Evolutionary conservation across 2,329 filamentous ascomycete species (phyloP).

Genomic region (Aspergillus ruber): DNA sequence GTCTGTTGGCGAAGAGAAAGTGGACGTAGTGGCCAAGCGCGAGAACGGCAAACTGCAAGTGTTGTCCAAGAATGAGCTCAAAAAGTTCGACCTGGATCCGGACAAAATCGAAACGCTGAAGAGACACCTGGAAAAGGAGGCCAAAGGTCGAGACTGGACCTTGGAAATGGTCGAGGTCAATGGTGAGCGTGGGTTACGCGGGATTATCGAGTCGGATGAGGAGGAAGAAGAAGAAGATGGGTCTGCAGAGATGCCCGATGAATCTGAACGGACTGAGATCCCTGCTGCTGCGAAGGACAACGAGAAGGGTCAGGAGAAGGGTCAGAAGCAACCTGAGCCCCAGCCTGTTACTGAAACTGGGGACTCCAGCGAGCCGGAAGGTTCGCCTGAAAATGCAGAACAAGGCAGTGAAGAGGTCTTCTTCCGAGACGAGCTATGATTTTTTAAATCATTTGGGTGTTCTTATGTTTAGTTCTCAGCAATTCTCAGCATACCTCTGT

Average conservation of each 20-base stretch:
- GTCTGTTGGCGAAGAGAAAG: conserved; percentile 43
- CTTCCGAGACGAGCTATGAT: conserved; percentile 35
- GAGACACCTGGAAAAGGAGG: conserved; percentile 61
- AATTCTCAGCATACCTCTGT: background rate
- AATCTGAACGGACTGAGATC: background rate
- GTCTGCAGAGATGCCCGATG: background rate
- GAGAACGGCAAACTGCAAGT: conserved; percentile 58
- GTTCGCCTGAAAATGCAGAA: conserved; percentile 9
- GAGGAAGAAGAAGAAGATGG: conserved; percentile 40
- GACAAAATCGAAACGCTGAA: conserved; percentile 64
- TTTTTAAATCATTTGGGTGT: conserved; percentile 1
- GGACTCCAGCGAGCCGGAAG: conserved; percentile 1
- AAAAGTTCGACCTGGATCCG: conserved; percentile 59
- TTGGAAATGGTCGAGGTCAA: conserved; percentile 70
- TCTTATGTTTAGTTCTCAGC: background rate
- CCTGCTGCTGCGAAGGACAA: background rate
- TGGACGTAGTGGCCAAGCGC: conserved; percentile 46
- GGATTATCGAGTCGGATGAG: conserved; percentile 58
- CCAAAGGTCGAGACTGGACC: conserved; percentile 68
- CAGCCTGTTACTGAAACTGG: conserved; percentile 6
- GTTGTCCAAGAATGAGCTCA: conserved; percentile 61
- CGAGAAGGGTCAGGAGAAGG: background rate
- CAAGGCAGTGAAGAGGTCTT: conserved; percentile 34
- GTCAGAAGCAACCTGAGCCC: conserved; percentile 5
- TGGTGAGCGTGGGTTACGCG: conserved; percentile 60